Evolutionary conservation across 2,329 filamentous ascomycete genomes (phyloP), one percentile per base, ranked within the genome.

Genomic region (Fusarium pseudonygamai): DNA sequence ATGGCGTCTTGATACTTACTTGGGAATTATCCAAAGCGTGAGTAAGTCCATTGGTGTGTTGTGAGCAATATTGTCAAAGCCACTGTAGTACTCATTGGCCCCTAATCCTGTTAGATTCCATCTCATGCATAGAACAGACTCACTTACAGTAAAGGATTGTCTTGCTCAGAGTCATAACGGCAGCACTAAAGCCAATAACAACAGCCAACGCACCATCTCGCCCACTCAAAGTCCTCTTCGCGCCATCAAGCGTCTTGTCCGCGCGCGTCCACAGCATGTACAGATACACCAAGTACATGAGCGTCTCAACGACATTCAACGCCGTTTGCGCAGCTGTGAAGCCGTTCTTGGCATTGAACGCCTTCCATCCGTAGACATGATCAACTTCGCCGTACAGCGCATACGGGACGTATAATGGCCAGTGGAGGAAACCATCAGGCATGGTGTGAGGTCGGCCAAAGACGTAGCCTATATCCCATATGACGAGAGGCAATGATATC

Each of bases 391-490:
- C 93, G 84, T 97, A 97, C 4, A 97, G 89, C 78, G 88, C 89
- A 83, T 97, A 97, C 0, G 93, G 94, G 36, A 83, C 84, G 88
- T 90, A 97, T 46, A 97, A 77, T 4, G 93, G 93, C 84, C 83
- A 85, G 84, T 97, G 93, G 59, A 92, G 84, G 52, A 82, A 83
- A 22, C 94, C 94, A 75, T 93, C 93, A 1, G 91, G 90, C 93
- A 97, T 96, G 64, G 91, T 93, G 81, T 92, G 89, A 36, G 95
- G 95, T 26, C 95, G 93, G 60, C 93, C 84, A 52, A 97, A 85
- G 43, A 97, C 90, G 84, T 97, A 97, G 65, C 86, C 85, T 36
- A 89, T 89, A 83, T 97, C 95, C 95, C 95, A 97, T 57, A 89
- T 79, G 55, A 97, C 93, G 68, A 97, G 87, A 3, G 93, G 93